Conservation (phyloP, 2,329 filamentous ascomycete species). For the Dryadomyces sulphureus region DNA sequence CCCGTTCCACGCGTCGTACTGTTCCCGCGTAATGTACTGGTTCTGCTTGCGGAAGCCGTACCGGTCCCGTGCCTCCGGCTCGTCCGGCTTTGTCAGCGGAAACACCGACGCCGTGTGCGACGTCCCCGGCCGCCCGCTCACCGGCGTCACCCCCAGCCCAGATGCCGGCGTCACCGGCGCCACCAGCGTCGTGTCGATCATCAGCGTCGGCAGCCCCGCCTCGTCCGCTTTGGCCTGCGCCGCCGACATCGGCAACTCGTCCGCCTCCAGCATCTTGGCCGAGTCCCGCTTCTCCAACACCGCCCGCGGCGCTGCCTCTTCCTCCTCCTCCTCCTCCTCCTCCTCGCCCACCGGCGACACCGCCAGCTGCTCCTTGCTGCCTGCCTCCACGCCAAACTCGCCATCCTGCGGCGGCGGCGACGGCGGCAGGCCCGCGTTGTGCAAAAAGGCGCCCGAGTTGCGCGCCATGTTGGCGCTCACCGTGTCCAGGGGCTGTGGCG, state of each 20-base stretch:
- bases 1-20: slow-evolving; percentile 72
- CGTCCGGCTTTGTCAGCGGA: slow-evolving; percentile 25
- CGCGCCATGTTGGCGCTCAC: slow-evolving; percentile 13
- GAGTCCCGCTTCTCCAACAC: slow-evolving; percentile 31
- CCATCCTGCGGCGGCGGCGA: slow-evolving; percentile 20
- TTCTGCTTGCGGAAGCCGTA: slow-evolving; percentile 89
- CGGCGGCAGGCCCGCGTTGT: slow-evolving; percentile 18
- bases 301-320: background rate
- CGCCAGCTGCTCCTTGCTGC: background rate
- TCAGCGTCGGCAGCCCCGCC: too few species aligned
- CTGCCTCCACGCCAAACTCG: slow-evolving; percentile 19
- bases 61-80: slow-evolving; percentile 49
- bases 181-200: background rate
- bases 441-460: slow-evolving; percentile 25
- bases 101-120: slow-evolving; percentile 6
- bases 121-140: slow-evolving; percentile 6
- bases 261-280: slow-evolving; percentile 25
- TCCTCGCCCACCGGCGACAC: background rate
- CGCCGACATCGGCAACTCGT: background rate
- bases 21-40: slow-evolving; percentile 57
- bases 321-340: background rate
- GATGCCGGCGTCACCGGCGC: slow-evolving; percentile 1
- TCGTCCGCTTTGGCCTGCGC: too few species aligned
- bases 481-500: too few species aligned
- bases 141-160: background rate